Evolutionary conservation across 2,329 filamentous ascomycete genomes (phyloP), one percentile per base, ranked within the genome.

Genomic region (Epichloe sibirici): DNA sequence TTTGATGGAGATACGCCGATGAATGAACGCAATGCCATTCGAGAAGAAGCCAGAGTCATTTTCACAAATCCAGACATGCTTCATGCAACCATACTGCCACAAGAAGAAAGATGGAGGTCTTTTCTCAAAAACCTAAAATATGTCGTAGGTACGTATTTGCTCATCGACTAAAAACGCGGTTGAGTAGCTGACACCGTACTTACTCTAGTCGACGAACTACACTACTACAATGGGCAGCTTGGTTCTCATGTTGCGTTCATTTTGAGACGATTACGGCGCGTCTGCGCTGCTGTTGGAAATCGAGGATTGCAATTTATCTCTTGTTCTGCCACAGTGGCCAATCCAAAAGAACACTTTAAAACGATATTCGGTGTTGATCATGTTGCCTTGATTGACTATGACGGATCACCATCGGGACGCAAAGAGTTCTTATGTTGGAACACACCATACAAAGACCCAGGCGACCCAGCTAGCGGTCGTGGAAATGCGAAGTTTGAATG

Each of bases 391-490:
- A 85, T 91, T 1, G 90, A 96, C 62, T 90, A 87, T 62, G 93
- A 98, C 63, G 93, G 93, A 1, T 95, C 90, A 0, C 93, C 93
- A 0, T 89, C 89, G 5, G 69, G 91, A 0, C 78, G 89, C 23
- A 97, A 97, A 65, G 91, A 97, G 62, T 97, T 97, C 53, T 64
- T 98, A 6, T 97, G 90, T 67, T 98, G 93, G 93, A 97, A 98
- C 61, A 96, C 91, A 0, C 93, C 93, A 0, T 95, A 82, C 67
- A 94, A 90, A 65, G 91, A 96, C 59, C 89, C 91, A 0, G 79
- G 77, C 1, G 91, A 97, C 66, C 87, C 90, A 8, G 82, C 86
- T 0, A 95, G 88, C 60, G 91, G 93, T 1, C 81, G 93, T 53
- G 88, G 88, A 13, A 88, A 88, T 64, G 83, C 85, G 3, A 82